These are phyloP conservation scores for Discostella stelligeroides DNA, from an alignment of 108 stramenopile genomes.

Conservation along the genomic window DNA sequence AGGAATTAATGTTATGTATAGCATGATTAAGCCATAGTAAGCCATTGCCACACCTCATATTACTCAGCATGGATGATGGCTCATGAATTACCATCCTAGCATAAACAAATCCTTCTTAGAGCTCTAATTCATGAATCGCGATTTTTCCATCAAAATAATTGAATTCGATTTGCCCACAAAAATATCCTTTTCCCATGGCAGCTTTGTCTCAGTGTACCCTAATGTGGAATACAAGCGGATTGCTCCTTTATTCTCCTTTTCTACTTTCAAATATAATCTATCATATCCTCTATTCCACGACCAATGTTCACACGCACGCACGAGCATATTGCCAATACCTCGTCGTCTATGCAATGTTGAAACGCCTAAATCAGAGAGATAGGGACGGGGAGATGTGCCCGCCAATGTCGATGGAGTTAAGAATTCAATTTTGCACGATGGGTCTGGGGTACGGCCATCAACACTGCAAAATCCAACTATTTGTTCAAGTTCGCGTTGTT, in stretches of 20 bases:
- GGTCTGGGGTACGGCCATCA: conserved; percentile 33
- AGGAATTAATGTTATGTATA: too few relatives aligned
- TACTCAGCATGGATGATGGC: too few relatives aligned
- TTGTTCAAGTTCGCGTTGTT: conserved; percentile 1
- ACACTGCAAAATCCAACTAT: conserved; percentile 46
- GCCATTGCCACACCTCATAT: too few relatives aligned
- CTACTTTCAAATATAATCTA: conserved; percentile 39
- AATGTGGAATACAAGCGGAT: conserved; percentile 26
- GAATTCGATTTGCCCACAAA: conserved; percentile 3
- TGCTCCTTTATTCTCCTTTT: conserved; percentile 19
- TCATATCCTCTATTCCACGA: conserved; percentile 23
- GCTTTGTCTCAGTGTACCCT: conserved; percentile 23
- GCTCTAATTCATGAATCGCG: too few relatives aligned
- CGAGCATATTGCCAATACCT: conserved; percentile 28
- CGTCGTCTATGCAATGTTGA: conserved; percentile 32
- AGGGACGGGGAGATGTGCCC: conserved; percentile 40
- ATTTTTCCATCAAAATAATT: conserved; percentile 24
- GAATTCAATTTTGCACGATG: conserved; percentile 40
- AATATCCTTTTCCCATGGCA: conserved; percentile 17
- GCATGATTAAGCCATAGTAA: too few relatives aligned
- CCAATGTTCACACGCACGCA: conserved; percentile 40
- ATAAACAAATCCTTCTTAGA: too few relatives aligned
- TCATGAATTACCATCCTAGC: too few relatives aligned
- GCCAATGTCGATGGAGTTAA: conserved; percentile 36
- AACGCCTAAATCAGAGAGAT: conserved; percentile 44